Conservation (phyloP, 2,329 filamentous ascomycete species). For the Sclerotinia borealis region DNA sequence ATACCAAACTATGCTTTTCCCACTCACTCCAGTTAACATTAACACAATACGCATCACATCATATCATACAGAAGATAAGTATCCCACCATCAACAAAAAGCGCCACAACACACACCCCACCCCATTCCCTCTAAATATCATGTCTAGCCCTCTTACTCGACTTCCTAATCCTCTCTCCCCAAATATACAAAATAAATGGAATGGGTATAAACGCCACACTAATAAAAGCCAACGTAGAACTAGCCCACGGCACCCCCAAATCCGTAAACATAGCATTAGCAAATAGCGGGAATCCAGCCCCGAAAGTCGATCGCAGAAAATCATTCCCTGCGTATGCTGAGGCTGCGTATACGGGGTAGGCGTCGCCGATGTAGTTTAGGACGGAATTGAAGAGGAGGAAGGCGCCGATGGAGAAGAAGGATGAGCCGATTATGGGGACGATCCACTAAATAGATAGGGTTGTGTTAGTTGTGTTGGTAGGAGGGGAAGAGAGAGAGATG, state of each 20-base stretch:
- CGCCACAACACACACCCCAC: neutral
- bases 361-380: slow-evolving; percentile 37
- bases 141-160: slow-evolving; percentile 8
- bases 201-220: slow-evolving; percentile 55
- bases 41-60: neutral
- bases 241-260: slow-evolving; percentile 56
- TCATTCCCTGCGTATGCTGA: slow-evolving; percentile 36
- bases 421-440: slow-evolving; percentile 45
- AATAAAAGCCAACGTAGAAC: slow-evolving; percentile 54
- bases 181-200: slow-evolving; percentile 56
- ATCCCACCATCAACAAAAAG: neutral
- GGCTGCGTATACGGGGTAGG: slow-evolving; percentile 36
- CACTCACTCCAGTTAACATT: neutral
- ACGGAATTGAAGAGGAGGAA: slow-evolving; percentile 44
- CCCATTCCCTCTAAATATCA: neutral
- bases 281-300: slow-evolving; percentile 35
- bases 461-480: neutral
- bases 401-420: slow-evolving; percentile 37
- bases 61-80: too few relatives aligned
- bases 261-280: slow-evolving; percentile 9
- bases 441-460: slow-evolving; percentile 46
- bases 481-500: too few relatives aligned
- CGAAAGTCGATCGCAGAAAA: slow-evolving; percentile 33
- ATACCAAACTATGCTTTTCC: neutral
- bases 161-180: slow-evolving; percentile 49